Evolutionary conservation across 2,329 filamentous ascomycete genomes (phyloP).

Genomic region (Whalleya microplaca): DNA sequence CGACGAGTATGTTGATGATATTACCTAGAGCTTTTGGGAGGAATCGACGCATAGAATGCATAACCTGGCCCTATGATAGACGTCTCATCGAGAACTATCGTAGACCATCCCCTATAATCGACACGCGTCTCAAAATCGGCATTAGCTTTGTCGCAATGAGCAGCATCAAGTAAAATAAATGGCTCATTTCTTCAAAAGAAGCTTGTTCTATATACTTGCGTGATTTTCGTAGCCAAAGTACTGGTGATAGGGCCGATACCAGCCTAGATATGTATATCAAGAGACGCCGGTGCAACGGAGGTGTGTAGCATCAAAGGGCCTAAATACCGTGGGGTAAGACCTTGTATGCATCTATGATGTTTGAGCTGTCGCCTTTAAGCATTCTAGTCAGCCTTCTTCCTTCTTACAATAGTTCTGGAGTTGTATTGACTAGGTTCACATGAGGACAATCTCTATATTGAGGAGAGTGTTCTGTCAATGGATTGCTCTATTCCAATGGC

Average conservation of each 20-base stretch:
- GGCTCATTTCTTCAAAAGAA: slow-evolving; percentile 14
- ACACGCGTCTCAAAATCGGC: slow-evolving; percentile 5
- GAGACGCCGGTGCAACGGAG: not conserved
- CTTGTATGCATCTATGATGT: not conserved
- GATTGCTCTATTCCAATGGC: no score
- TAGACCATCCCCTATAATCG: slow-evolving; percentile 5
- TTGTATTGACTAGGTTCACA: not conserved
- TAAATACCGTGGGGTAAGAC: not conserved
- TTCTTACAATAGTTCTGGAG: not conserved
- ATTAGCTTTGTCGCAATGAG: slow-evolving; percentile 11
- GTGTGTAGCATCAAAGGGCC: not conserved
- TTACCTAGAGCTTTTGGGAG: slow-evolving; percentile 2
- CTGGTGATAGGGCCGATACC: not conserved
- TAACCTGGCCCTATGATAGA: slow-evolving; percentile 3
- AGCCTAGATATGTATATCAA: not conserved
- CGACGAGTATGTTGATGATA: slow-evolving; percentile 6
- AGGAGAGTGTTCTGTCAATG: no score
- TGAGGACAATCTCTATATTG: not conserved
- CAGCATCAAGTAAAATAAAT: slow-evolving; percentile 16
- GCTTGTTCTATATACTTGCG: not conserved
- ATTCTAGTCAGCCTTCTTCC: not conserved
- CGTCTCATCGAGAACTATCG: slow-evolving; percentile 9
- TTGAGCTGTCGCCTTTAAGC: no score
- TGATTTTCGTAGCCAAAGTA: not conserved
- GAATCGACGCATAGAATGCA: not conserved